phyloP scores from a whole-genome alignment of 1,284 basidiomycete genomes.

The Ganoderma lingzhi region DNA sequence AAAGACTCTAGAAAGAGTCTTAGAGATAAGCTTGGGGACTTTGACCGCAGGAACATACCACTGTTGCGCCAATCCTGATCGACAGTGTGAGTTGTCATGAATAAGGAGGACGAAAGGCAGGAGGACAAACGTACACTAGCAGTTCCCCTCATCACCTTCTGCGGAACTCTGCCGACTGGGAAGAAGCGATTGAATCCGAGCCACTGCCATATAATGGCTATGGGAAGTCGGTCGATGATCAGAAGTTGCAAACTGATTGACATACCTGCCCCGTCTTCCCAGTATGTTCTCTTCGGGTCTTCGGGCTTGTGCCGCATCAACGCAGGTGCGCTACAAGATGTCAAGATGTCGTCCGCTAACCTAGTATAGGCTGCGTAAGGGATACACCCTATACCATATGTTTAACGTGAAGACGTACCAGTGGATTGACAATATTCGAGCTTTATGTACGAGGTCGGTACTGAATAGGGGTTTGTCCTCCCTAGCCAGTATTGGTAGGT shows the following conservation, averaged over 20 bases:
- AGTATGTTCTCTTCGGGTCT: constrained; percentile 40
- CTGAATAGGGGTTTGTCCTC: constrained; percentile 82
- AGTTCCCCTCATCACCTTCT: constrained; percentile 60
- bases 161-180: constrained; percentile 51
- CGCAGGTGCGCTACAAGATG: constrained; percentile 67
- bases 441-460: constrained; percentile 67
- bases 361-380: constrained; percentile 43
- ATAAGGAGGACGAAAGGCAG: neutral
- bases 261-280: constrained; percentile 43
- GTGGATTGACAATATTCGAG: constrained; percentile 66
- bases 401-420: constrained; percentile 54
- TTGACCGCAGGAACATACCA: constrained; percentile 47
- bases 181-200: constrained; percentile 71
- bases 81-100: constrained; percentile 11
- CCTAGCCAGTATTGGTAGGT: constrained; percentile 50
- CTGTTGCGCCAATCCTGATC: constrained; percentile 76
- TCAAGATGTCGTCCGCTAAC: constrained; percentile 65
- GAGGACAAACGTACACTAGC: constrained; percentile 57
- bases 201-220: constrained; percentile 72
- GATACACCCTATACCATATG: neutral
- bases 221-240: neutral
- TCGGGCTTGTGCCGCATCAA: constrained; percentile 49
- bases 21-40: neutral
- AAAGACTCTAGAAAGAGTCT: constrained; percentile 57
- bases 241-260: neutral